phyloP scores from a whole-genome alignment of 1,284 basidiomycete genomes.

The Trametes pubescens region DNA sequence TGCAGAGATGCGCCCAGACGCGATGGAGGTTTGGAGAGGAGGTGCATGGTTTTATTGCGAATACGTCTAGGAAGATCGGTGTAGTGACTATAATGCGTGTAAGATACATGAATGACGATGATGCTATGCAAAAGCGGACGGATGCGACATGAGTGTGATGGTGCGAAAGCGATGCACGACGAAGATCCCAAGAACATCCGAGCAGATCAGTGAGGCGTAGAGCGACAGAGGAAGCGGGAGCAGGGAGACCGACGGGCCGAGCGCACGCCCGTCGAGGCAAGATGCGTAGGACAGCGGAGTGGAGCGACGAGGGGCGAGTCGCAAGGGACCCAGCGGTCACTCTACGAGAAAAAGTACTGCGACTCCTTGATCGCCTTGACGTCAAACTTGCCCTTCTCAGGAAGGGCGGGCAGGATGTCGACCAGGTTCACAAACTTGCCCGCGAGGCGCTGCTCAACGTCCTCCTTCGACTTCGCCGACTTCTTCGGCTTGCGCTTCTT shows the following conservation, averaged over 20 bases:
- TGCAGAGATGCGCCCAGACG: background rate
- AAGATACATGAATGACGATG: constrained; percentile 29
- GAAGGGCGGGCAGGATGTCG: constrained; percentile 85
- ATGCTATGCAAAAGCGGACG: constrained; percentile 7
- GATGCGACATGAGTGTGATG: background rate
- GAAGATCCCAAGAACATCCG: constrained; percentile 22
- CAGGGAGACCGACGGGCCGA: background rate
- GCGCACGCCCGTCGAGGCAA: background rate
- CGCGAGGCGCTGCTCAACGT: constrained; percentile 26
- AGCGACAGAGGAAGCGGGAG: background rate
- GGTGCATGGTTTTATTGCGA: constrained; percentile 11
- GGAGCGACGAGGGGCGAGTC: background rate
- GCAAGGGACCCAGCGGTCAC: background rate
- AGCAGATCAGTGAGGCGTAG: constrained; percentile 6
- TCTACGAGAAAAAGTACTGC: constrained; percentile 90
- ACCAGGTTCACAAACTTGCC: constrained; percentile 78
- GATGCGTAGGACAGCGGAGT: background rate
- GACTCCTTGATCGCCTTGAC: constrained; percentile 86
- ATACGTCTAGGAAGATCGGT: constrained; percentile 18
- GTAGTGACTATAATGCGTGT: constrained; percentile 32
- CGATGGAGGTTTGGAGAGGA: constrained; percentile 14
- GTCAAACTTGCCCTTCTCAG: constrained; percentile 89
- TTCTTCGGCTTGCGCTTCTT: constrained; percentile 19
- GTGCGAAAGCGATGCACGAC: constrained; percentile 22
- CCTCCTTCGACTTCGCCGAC: constrained; percentile 31